Percentiles rank a stretch among this genome's conserved stretches.
Conservation (phyloP, 495 filamentous ascomycete genomes). For the Penicillium longicatenatum region DNA sequence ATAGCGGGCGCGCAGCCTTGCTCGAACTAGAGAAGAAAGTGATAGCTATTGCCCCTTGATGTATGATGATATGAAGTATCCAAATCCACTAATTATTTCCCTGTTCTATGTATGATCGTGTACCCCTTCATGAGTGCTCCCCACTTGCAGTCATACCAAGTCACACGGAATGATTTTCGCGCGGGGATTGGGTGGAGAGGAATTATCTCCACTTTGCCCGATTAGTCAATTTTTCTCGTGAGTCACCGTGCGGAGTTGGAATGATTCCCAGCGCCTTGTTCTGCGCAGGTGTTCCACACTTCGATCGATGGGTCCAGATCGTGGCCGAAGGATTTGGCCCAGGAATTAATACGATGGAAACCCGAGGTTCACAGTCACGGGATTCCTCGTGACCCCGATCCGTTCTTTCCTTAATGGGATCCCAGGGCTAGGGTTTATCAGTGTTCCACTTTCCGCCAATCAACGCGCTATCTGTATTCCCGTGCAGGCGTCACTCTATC, state of each 20-base stretch:
- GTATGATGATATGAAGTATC: slow-evolving; percentile 1
- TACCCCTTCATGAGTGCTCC: background rate
- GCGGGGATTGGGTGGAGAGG: slow-evolving; percentile 26
- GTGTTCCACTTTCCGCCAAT: slow-evolving; percentile 23
- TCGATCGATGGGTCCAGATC: background rate
- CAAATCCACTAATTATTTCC: background rate
- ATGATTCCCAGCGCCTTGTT: slow-evolving; percentile 16
- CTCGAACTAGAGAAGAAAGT: background rate
- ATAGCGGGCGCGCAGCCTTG: slow-evolving; percentile 12
- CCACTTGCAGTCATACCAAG: slow-evolving; percentile 4
- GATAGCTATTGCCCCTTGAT: slow-evolving; percentile 3
- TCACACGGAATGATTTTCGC: slow-evolving; percentile 11
- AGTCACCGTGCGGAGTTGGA: slow-evolving; percentile 4
- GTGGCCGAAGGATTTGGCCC: background rate
- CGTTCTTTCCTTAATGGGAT: background rate
- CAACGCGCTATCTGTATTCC: slow-evolving; percentile 16
- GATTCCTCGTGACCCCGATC: background rate
- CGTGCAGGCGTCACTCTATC: slow-evolving; percentile 29
- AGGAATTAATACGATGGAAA: background rate
- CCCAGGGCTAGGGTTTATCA: slow-evolving; percentile 15
- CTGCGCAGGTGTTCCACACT: background rate
- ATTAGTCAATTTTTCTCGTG: slow-evolving; percentile 11
- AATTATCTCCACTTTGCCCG: slow-evolving; percentile 22
- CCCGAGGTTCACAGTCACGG: background rate
- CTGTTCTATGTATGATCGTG: background rate